Base-by-base conservation (phyloP, 306 rosid species). In the Morella rubra region DNA sequence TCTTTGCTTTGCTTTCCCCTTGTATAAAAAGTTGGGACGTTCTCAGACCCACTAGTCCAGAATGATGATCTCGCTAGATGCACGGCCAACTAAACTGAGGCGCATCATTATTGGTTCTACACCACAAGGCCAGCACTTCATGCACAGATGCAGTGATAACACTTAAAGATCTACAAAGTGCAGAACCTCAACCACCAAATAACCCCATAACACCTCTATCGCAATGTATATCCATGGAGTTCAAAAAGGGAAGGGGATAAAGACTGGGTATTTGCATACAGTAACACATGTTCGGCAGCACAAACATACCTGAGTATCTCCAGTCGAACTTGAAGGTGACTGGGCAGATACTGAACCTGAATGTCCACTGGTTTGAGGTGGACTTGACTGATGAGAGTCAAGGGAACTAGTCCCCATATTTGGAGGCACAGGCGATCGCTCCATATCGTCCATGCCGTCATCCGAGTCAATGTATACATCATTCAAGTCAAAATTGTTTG, bases 311-410 rank as follows among this genome's bases (percentile, higher is more conserved):
- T 88, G 98, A 71, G 93, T 86, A 84, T 93, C 98, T 83, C 98
- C 98, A 76, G 87, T 89, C 50, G 93, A 93, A 82, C 98, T 91
- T 77, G 97, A 83, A 73, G 97, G 98, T 71, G 98, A 93, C 79
- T 83, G 98, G 9, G 96, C 90, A 86, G 93, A 93, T 47, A 91
- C 95, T 82, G 97, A 93, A 86, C 91, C 97, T 76, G 98, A 93
- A 81, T 90, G 88, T 80, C 97, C 85, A 86, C 97, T 93, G 69
- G 96, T 87, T 85, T 91, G 98, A 81, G 98, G 97, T 45, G 97
- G 98, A 79, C 98, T 93, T 67, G 97, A 93, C 82, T 91, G 96
- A 74, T 87, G 98, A 72, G 92, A 91, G 72, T 82, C 98, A 75
- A 79, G 85, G 71, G 91, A 89, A 82, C 93, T 82, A 65, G 90